These are phyloP conservation scores for Flaveria floridana DNA, from an alignment of 140 eudicot genomes.

Conservation along the genomic window DNA sequence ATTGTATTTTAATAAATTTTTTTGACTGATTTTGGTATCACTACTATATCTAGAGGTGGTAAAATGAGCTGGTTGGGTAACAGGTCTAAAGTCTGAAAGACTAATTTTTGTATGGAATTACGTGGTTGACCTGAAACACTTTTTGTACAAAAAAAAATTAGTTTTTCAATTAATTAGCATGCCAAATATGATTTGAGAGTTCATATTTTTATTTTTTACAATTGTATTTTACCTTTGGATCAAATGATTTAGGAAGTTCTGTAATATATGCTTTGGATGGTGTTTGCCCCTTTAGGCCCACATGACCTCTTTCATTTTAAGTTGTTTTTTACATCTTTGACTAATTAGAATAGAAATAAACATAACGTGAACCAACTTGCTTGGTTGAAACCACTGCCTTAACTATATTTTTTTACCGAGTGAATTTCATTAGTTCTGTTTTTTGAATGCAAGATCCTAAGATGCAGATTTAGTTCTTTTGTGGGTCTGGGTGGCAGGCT, in stretches of 20 bases:
- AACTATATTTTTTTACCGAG: neutral
- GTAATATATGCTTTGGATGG: neutral
- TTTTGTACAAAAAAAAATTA: neutral
- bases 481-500: neutral
- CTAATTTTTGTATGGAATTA: neutral
- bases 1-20: neutral
- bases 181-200: neutral
- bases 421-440: neutral
- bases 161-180: neutral
- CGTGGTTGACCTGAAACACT: neutral
- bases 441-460: neutral
- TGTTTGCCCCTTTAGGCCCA: neutral
- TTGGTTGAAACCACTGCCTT: neutral
- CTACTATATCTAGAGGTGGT: neutral
- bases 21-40: conserved; percentile 7
- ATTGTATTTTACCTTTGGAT: neutral
- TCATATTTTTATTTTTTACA: neutral
- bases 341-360: neutral
- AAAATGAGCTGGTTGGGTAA: neutral
- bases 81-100: too few relatives aligned
- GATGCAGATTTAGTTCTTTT: neutral
- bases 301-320: neutral
- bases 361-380: neutral
- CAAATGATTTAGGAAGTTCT: neutral
- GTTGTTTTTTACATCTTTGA: neutral